Evolutionary conservation across 164 flowering plant genomes (phyloP).

Genomic region (Aristolochia californica): DNA sequence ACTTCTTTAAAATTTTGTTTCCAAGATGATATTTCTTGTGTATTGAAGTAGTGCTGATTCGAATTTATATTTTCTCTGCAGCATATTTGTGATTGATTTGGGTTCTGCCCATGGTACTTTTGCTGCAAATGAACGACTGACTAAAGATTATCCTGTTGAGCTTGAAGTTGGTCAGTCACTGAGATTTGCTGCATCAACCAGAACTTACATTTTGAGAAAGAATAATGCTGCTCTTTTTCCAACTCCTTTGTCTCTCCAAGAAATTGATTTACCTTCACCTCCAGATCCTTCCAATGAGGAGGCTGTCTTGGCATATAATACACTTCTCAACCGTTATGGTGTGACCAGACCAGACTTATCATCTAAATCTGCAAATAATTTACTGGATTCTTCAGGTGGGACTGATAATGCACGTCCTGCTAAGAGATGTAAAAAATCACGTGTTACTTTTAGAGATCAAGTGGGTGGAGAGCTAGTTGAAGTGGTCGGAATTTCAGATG

Average conservation of each 20-base stretch:
- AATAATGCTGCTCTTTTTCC: constrained; percentile 78
- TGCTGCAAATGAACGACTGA: constrained; percentile 89
- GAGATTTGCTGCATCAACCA: constrained; percentile 93
- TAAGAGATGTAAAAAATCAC: constrained; percentile 49
- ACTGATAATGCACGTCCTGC: constrained; percentile 40
- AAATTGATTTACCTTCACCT: constrained; percentile 61
- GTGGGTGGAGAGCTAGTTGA: constrained; percentile 84
- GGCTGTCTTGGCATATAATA: constrained; percentile 83
- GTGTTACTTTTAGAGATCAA: constrained; percentile 84
- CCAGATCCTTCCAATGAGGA: constrained; percentile 97
- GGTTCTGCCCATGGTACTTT: constrained; percentile 98
- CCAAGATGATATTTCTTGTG: no score
- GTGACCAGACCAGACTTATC: constrained; percentile 27
- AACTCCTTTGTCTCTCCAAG: constrained; percentile 48
- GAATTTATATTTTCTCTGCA: constrained; percentile 16
- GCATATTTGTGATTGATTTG: constrained; percentile 88
- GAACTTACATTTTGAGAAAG: constrained; percentile 73
- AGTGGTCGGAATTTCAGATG: constrained; percentile 91
- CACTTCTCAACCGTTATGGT: constrained; percentile 69
- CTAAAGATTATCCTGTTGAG: constrained; percentile 85
- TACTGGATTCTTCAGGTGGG: constrained; percentile 14
- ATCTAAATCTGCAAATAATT: constrained; percentile 12
- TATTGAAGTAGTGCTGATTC: not conserved
- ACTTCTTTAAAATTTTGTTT: no score
- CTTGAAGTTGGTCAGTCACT: constrained; percentile 93